A percentile compares a stretch with the other conserved stretches of the same genome.
phyloP scores from a whole-genome alignment of 768 basidiomycete genomes.

The Gymnopilus junonius region DNA sequence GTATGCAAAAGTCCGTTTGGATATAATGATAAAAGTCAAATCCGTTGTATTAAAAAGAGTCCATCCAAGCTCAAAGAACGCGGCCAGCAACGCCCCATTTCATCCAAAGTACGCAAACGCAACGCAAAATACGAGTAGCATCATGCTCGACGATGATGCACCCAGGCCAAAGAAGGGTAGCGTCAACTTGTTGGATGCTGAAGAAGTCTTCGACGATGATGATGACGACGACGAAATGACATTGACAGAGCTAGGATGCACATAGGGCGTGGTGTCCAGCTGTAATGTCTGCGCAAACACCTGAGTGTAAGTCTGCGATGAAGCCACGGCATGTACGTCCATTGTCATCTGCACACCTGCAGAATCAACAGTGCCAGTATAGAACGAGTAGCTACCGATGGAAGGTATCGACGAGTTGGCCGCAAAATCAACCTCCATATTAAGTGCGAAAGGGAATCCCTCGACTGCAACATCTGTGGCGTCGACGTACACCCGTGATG shows the following conservation, averaged over 20 bases:
- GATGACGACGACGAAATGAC: constrained; percentile 16
- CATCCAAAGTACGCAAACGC: not conserved
- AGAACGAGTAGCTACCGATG: constrained; percentile 41
- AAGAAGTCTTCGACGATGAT: constrained; percentile 17
- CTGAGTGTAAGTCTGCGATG: constrained; percentile 30
- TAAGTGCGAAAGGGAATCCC: constrained; percentile 31
- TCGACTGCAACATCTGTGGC: constrained; percentile 35
- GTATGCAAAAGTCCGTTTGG: not conserved
- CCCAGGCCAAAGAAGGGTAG: not conserved
- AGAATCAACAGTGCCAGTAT: constrained; percentile 29
- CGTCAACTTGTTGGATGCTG: constrained; percentile 9
- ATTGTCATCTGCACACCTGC: constrained; percentile 32
- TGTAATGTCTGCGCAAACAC: constrained; percentile 30
- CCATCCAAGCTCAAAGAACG: not conserved
- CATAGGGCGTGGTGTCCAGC: constrained; percentile 33
- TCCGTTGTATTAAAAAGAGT: not conserved
- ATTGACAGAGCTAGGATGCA: constrained; percentile 27
- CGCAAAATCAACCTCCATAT: constrained; percentile 32
- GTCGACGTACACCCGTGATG: constrained; percentile 39
- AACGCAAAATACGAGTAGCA: not conserved
- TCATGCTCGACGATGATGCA: not conserved
- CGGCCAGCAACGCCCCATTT: constrained; percentile 5
- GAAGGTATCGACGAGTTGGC: constrained; percentile 32
- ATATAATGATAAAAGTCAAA: not conserved
- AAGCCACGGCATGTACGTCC: constrained; percentile 30